These are phyloP conservation scores for Fusarium coffeatum DNA, from an alignment of 2,329 filamentous ascomycete genomes.

Conservation along the genomic window DNA sequence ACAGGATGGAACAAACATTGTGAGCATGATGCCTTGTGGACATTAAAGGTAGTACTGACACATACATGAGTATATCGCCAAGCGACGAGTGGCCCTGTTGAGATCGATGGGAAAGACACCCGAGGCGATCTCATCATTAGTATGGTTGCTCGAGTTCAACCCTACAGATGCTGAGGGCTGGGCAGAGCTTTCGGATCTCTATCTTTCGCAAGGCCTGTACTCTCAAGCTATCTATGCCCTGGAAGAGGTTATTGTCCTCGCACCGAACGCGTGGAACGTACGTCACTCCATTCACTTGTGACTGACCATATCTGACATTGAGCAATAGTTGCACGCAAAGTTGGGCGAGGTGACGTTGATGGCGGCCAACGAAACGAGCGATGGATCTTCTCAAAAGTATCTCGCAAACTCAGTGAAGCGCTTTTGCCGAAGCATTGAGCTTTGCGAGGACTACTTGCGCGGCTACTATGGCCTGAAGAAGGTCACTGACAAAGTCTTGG, in stretches of 20 bases:
- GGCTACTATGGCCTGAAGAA: constrained; percentile 93
- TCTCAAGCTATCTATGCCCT: constrained; percentile 87
- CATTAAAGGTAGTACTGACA: constrained; percentile 38
- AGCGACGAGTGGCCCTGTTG: constrained; percentile 84
- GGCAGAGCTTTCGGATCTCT: constrained; percentile 90
- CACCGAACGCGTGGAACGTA: constrained; percentile 96
- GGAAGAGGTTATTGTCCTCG: constrained; percentile 88
- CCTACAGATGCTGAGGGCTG: constrained; percentile 94
- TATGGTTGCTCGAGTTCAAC: constrained; percentile 80
- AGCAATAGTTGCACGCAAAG: constrained; percentile 81
- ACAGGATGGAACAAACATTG: constrained; percentile 82
- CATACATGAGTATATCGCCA: constrained; percentile 77
- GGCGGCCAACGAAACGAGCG: constrained; percentile 62
- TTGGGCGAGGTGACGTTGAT: constrained; percentile 87
- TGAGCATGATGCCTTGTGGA: constrained; percentile 55
- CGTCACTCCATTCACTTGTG: constrained; percentile 49
- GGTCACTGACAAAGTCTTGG: constrained; percentile 63
- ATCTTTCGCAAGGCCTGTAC: constrained; percentile 81
- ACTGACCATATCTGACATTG: constrained; percentile 35
- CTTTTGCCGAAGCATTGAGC: constrained; percentile 90
- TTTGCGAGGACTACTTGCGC: constrained; percentile 91
- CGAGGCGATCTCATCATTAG: constrained; percentile 81
- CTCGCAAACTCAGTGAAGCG: constrained; percentile 81
- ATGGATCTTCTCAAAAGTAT: constrained; percentile 60
- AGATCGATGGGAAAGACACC: constrained; percentile 74